Evolutionary conservation across 352 stramenopile species (phyloP).

Genomic region (Phytophthora gonapodyides): DNA sequence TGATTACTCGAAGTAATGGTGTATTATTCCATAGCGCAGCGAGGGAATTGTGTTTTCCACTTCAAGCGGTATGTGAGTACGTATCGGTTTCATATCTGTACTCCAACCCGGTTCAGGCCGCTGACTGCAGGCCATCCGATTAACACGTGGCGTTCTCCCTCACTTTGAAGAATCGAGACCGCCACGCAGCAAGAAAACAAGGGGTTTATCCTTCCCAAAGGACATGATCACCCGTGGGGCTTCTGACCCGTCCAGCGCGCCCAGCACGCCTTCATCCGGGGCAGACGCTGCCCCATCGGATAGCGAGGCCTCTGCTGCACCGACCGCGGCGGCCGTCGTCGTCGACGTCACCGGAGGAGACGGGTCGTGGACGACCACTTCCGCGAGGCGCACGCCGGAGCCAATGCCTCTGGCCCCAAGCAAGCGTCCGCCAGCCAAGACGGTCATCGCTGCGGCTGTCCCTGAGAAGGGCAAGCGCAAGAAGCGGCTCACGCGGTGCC

Average conservation of each 20-base stretch:
- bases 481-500: constrained; percentile 4
- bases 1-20: no score
- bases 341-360: constrained; percentile 15
- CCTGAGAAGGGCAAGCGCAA: constrained; percentile 5
- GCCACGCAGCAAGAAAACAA: not conserved
- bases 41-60: no score
- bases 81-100: not conserved
- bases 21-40: no score
- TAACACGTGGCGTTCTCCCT: constrained; percentile 1
- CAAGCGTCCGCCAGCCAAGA: constrained; percentile 7
- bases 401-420: not conserved
- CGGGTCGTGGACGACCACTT: not conserved
- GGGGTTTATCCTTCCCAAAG: not conserved
- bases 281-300: constrained; percentile 1
- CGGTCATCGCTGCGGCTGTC: constrained; percentile 2
- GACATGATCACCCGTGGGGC: constrained; percentile 17
- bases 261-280: constrained; percentile 13
- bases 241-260: constrained; percentile 3
- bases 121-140: not conserved
- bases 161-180: constrained; percentile 1
- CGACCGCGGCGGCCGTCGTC: not conserved
- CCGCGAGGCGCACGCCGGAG: constrained; percentile 10
- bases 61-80: no score
- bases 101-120: not conserved
- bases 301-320: constrained; percentile 8